Evolutionary conservation across 345 rosid species (phyloP), one percentile per base, ranked within the genome.

Genomic region (Draba incana): DNA sequence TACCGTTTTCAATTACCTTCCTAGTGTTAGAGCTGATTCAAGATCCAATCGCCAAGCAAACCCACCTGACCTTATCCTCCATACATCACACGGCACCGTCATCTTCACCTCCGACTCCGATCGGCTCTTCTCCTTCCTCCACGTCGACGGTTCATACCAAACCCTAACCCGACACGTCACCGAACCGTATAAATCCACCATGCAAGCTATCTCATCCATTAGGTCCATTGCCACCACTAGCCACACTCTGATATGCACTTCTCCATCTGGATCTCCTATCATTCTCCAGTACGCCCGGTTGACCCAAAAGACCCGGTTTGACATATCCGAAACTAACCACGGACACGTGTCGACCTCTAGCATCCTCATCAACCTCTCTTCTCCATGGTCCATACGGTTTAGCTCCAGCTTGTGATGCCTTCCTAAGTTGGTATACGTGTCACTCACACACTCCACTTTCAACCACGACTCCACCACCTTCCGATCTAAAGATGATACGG

Each of bases 31-130:
- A 10, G 98, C 98, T 68, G 96, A 81, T 52, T 87, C 75, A 30
- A 86, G 81, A 74, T 92, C 98, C 44, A 92, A 80, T 66, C 93
- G 75, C 93, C 96, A 87, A 78, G 93, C 96, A 77, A 84, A 83
- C 60, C 85, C 85, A 64, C 85, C 89, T n/a, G 77, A 57, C 41
- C 81, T 82, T 75, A 84, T 75, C 73, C 81, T 75, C 89, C 91
- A 84, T 14, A 84, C 89, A 57, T 90, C 96, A 76, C 97, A 88
- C 0, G 88, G 89, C 44, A 84, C 79, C 67, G 78, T 68, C 77
- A 63, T 72, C 10, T 75, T 69, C 74, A 48, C 49, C 25, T 56
- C 57, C 47, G 55, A 24, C 37, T 5, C 55, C 27, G 47, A 58
- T 30, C 25, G 49, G n/a, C 24, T 27, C 38, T 42, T 43, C 42